A percentile compares a stretch with the other conserved stretches of the same genome.
phyloP scores from a whole-genome alignment of 108 stramenopile genomes.

The Fistulifera pelliculosa region DNA sequence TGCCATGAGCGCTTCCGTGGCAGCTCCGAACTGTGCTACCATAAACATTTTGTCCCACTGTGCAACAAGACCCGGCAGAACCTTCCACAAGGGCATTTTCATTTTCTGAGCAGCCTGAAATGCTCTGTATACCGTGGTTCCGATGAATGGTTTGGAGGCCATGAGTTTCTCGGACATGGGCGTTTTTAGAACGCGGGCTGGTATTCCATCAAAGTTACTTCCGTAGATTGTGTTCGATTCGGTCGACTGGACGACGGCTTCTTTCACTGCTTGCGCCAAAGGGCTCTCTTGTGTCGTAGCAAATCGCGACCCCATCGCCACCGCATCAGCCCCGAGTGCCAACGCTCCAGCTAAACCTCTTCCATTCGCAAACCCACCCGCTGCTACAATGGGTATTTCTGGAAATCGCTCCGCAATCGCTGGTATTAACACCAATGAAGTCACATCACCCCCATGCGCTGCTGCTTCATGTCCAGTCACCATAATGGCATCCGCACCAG shows the following conservation, averaged over 20 bases:
- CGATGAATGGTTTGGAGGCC: conserved; percentile 38
- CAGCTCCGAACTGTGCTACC: conserved; percentile 82
- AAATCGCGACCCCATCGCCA: conserved; percentile 86
- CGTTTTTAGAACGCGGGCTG: conserved; percentile 71
- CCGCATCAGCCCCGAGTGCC: conserved; percentile 77
- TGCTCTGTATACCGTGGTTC: conserved; percentile 52
- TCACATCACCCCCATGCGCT: conserved; percentile 85
- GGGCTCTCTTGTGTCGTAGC: conserved; percentile 66
- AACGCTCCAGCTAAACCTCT: conserved; percentile 73
- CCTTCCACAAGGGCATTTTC: conserved; percentile 73
- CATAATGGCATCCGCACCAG: conserved; percentile 81
- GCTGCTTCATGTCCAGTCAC: conserved; percentile 90
- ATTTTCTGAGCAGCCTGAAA: conserved; percentile 58
- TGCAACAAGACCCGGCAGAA: conserved; percentile 67
- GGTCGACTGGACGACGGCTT: conserved; percentile 36
- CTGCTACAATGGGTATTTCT: conserved; percentile 73
- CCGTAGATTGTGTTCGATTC: conserved; percentile 75
- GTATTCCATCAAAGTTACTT: conserved; percentile 84
- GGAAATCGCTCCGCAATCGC: conserved; percentile 62
- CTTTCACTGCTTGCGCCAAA: conserved; percentile 57
- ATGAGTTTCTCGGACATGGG: conserved; percentile 36
- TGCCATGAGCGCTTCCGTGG: conserved; percentile 60
- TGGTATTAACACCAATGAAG: conserved; percentile 67
- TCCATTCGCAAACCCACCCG: conserved; percentile 90
- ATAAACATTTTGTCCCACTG: conserved; percentile 78